A percentile compares a stretch with the other conserved stretches of the same genome.
Conservation (phyloP, 2,329 filamentous ascomycete species). For the Cladorrhinum sp. region DNA sequence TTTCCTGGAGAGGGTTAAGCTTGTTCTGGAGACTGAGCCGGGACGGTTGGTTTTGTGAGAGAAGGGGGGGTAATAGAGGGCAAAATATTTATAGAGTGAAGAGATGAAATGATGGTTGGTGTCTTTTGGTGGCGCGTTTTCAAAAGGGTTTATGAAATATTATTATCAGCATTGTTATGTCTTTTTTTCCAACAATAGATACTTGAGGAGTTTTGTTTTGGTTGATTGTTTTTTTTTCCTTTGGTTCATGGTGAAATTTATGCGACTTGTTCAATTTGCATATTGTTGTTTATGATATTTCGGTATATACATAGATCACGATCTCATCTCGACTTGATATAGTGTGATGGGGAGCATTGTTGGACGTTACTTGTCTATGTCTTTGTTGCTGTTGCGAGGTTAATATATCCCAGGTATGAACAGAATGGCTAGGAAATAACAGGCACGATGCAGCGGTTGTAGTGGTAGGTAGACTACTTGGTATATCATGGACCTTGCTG, state of each 20-base stretch:
- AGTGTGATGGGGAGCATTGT: too few species aligned
- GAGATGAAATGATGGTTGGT: background rate
- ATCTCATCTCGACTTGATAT: too few species aligned
- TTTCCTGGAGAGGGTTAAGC: constrained; percentile 85
- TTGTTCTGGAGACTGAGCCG: constrained; percentile 75
- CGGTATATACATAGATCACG: too few species aligned
- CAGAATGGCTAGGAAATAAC: too few species aligned
- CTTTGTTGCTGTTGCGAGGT: too few species aligned
- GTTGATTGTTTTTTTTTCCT: background rate
- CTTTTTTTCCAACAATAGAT: background rate
- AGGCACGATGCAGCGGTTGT: too few species aligned
- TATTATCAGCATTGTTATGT: background rate
- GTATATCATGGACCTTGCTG: too few species aligned
- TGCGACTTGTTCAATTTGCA: too few species aligned
- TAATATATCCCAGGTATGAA: too few species aligned
- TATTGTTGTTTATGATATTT: too few species aligned
- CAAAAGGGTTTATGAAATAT: background rate
- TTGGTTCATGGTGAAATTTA: background rate
- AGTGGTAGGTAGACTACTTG: too few species aligned
- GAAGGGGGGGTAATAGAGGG: background rate
- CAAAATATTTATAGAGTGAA: background rate
- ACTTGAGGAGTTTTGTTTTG: background rate
- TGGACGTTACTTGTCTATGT: too few species aligned
- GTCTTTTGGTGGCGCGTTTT: background rate
- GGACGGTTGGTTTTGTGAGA: constrained; percentile 65